Conservation (phyloP, 2,329 filamentous ascomycete genomes). For the Calonectria henricotiae region DNA sequence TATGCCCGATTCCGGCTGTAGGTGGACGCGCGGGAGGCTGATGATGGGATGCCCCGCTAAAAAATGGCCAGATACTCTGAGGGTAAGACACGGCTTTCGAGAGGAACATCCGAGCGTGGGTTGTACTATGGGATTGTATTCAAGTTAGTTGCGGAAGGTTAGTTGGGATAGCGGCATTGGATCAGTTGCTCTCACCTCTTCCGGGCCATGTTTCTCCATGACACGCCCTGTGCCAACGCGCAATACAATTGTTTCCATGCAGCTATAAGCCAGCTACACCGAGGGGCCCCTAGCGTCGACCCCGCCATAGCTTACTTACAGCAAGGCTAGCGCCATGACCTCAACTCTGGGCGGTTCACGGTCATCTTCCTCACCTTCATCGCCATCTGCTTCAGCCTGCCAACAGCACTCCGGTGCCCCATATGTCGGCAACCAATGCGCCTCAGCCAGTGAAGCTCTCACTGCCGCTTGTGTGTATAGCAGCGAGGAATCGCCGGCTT, state of each 20-base stretch:
- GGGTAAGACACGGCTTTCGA: not conserved
- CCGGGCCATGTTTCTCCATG: not conserved
- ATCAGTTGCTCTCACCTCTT: not conserved
- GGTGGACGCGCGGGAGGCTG: not conserved
- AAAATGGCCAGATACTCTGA: conserved; percentile 2
- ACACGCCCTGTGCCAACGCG: not conserved
- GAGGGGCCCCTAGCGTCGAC: conserved; percentile 9
- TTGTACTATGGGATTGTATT: not conserved
- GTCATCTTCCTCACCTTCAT: conserved; percentile 35
- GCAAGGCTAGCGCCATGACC: conserved; percentile 5
- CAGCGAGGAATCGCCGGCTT: not conserved
- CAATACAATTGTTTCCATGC: not conserved
- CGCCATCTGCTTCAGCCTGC: conserved; percentile 27
- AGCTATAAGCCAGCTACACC: not conserved
- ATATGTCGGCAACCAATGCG: conserved; percentile 71
- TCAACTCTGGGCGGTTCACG: conserved; percentile 8
- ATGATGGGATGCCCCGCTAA: conserved; percentile 1
- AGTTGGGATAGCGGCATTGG: too few relatives aligned
- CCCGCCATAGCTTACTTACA: conserved; percentile 4
- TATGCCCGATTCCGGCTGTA: conserved; percentile 9
- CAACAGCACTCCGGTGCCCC: conserved; percentile 48
- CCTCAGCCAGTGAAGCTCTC: conserved; percentile 85
- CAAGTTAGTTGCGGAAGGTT: too few relatives aligned
- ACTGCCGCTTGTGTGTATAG: conserved; percentile 69
- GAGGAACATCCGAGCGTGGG: not conserved